Percentiles rank a stretch among this genome's conserved stretches.
phyloP scores from a whole-genome alignment of 306 rosid genomes.

The Corylus heterophylla region DNA sequence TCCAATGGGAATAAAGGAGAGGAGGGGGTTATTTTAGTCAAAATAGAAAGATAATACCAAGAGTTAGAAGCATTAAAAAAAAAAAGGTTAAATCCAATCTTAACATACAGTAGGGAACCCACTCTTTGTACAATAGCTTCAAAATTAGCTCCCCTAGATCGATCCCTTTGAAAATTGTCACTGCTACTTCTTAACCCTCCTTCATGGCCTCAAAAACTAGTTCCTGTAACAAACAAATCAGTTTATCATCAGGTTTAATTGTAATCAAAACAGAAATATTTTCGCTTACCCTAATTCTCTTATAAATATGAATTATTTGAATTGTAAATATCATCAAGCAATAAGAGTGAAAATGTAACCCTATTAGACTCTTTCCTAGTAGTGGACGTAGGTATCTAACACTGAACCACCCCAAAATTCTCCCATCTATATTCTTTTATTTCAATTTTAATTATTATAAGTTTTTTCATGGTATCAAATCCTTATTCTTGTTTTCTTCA shows the following conservation, averaged over 20 bases:
- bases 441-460: too few relatives aligned
- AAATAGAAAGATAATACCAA: background rate
- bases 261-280: too few relatives aligned
- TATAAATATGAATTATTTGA: too few relatives aligned
- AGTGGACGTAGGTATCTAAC: too few relatives aligned
- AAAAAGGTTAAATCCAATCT: background rate
- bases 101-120: background rate
- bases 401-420: too few relatives aligned
- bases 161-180: background rate
- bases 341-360: too few relatives aligned
- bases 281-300: too few relatives aligned
- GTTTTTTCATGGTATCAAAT: too few relatives aligned
- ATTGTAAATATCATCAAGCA: too few relatives aligned
- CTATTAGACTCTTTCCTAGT: too few relatives aligned
- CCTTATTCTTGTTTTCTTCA: too few relatives aligned
- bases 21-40: slow-evolving; percentile 8
- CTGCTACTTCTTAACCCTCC: background rate
- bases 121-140: background rate
- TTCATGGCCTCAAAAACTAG: slow-evolving; percentile 2
- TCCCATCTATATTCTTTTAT: too few relatives aligned
- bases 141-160: background rate
- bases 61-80: background rate
- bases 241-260: background rate
- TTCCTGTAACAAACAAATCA: background rate
- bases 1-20: background rate